Base-by-base conservation (phyloP, 2,329 filamentous ascomycete species). In the Plenodomus tracheiphilus region DNA sequence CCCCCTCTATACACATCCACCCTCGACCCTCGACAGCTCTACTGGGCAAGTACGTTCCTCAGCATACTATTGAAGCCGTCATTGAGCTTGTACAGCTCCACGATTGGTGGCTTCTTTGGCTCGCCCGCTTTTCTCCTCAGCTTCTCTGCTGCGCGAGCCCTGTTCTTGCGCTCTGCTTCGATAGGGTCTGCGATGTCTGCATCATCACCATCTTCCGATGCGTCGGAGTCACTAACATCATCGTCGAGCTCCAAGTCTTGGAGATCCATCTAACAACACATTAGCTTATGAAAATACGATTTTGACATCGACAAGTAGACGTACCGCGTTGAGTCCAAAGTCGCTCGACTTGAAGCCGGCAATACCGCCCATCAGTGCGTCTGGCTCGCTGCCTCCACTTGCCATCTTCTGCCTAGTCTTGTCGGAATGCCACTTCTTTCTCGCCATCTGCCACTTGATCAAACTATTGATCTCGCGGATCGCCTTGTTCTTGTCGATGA, bases 331-430 rank as follows among this genome's bases (percentile, higher is more conserved):
- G 17, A 99, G 77, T 0, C 94, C 94, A 75, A 99, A 99, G 74
- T 99, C 94, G 41, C 83, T 84, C 18, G 87, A 86, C 64, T 82
- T 85, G 75, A 97, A 95, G 20, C 79, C 78, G 16, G 75, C 65
- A 49, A 66, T 68, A 17, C 68, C 72, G 5, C 69, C 68, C 9
- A 74, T 53, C 20, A 67, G 53, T 28, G 63, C 73, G 43, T 75
- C 77, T 9, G 70, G 69, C 32, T 78, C 77, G 5, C 79, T 79
- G 6, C 70, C 79, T 2, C 85, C 91, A 2, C 91, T 91, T 0
- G 94, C 94, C 94, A 99, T 97, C 81, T 99, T 99, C 77, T 97
- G 94, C 45, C 92, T 80, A 8, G 94, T 99, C 80, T 99, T 99
- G 75, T 96, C 91, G 53, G 93, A 86, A 70, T 99, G 94, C 94